Conservation (phyloP, 192 early-diverging fungal genomes). For the Coemansia umbellata region DNA sequence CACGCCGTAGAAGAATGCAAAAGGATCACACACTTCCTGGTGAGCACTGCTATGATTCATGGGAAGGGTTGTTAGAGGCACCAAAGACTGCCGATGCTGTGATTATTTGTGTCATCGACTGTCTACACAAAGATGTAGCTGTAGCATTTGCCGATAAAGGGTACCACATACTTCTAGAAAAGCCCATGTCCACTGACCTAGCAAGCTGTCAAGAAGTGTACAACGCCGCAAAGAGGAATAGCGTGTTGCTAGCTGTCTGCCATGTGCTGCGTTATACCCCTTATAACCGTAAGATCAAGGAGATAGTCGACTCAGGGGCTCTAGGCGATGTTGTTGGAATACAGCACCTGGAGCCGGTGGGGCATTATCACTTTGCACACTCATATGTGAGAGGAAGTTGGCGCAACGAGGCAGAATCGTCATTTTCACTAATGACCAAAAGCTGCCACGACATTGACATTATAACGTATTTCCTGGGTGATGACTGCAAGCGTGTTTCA, state of each 20-base stretch:
- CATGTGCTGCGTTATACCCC: constrained; percentile 61
- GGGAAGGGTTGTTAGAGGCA: constrained; percentile 20
- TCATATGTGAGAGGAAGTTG: constrained; percentile 65
- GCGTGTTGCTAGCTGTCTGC: constrained; percentile 48
- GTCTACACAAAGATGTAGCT: constrained; percentile 49
- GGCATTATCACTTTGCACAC: constrained; percentile 66
- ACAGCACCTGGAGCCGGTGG: constrained; percentile 63
- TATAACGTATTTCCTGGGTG: constrained; percentile 41
- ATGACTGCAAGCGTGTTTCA: constrained; percentile 36
- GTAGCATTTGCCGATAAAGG: constrained; percentile 51
- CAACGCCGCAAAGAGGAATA: constrained; percentile 36
- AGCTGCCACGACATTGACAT: constrained; percentile 58
- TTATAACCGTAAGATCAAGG: constrained; percentile 56
- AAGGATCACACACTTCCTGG: background rate
- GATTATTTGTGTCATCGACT: constrained; percentile 52
- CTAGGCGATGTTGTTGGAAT: constrained; percentile 62
- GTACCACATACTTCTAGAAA: constrained; percentile 65
- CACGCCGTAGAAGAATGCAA: constrained; percentile 23
- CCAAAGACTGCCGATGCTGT: constrained; percentile 53
- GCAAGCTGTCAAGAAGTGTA: constrained; percentile 53
- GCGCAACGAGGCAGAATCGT: constrained; percentile 53
- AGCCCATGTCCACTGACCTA: constrained; percentile 59
- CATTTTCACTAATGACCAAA: constrained; percentile 64
- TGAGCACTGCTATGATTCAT: constrained; percentile 5
- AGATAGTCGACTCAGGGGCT: constrained; percentile 50